These are phyloP conservation scores for Linnemannia hyalina DNA, from an alignment of 192 early-diverging fungal species.

Conservation along the genomic window DNA sequence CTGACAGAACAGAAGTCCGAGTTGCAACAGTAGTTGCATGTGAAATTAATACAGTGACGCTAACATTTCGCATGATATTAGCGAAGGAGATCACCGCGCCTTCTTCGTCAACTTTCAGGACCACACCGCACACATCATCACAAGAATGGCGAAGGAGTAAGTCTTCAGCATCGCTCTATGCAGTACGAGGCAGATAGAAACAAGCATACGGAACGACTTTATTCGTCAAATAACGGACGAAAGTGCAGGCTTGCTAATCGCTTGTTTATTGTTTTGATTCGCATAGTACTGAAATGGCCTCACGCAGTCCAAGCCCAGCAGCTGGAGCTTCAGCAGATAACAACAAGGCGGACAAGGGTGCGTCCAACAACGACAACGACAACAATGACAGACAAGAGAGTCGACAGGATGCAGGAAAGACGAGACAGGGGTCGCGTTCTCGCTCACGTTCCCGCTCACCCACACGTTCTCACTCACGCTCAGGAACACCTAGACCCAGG, in stretches of 20 bases:
- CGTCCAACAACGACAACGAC: not conserved
- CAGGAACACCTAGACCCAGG: not conserved
- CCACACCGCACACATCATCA: not conserved
- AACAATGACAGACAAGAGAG: not conserved
- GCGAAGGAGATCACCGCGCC: not conserved
- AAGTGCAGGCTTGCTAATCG: not conserved
- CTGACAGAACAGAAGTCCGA: not conserved
- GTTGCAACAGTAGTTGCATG: not conserved
- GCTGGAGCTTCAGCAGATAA: slow-evolving; percentile 4
- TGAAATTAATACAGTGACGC: not conserved
- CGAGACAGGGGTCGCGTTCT: slow-evolving; percentile 16
- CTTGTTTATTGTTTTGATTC: not conserved
- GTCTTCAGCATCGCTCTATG: not conserved
- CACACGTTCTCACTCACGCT: slow-evolving; percentile 17
- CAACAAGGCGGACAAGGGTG: slow-evolving; percentile 14
- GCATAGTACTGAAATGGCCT: slow-evolving; percentile 39
- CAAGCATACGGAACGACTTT: not conserved
- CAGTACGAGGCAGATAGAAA: not conserved
- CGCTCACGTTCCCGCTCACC: slow-evolving; percentile 18
- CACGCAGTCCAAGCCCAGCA: slow-evolving; percentile 44
- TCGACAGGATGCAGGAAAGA: not conserved
- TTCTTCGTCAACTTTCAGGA: slow-evolving; percentile 1
- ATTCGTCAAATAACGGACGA: not conserved
- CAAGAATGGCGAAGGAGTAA: slow-evolving; percentile 3
- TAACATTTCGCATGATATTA: not conserved